phyloP scores from a whole-genome alignment of 225 moss, liverwort and hornwort species.

The Pleurozium schreberi region DNA sequence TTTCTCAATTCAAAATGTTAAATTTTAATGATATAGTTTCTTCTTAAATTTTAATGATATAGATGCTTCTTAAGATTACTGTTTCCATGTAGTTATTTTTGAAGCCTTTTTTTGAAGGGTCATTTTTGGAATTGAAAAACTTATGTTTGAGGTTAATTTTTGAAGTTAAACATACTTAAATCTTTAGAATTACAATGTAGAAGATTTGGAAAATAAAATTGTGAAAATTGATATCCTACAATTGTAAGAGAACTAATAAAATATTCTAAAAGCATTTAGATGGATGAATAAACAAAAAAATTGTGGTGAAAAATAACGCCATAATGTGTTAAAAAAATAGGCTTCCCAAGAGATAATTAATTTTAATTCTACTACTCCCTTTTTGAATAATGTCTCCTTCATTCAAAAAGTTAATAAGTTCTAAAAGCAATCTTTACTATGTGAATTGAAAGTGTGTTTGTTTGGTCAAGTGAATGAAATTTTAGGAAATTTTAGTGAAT shows the following conservation, averaged over 20 bases:
- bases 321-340: fast-evolving
- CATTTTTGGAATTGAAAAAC: not conserved
- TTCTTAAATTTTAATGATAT: too few relatives aligned
- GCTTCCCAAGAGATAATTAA: not conserved
- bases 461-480: not conserved
- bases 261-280: not conserved
- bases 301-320: not conserved
- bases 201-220: not conserved
- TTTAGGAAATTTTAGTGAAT: not conserved
- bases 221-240: too few relatives aligned
- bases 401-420: not conserved
- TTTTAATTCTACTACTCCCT: not conserved
- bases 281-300: not conserved
- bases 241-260: not conserved
- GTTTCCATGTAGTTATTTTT: not conserved
- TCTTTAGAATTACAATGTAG: not conserved
- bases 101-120: not conserved
- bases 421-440: fast-evolving
- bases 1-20: not conserved
- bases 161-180: not conserved
- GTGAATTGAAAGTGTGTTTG: not conserved
- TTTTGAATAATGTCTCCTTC: fast-evolving
- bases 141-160: too few relatives aligned
- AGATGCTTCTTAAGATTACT: not conserved
- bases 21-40: too few relatives aligned